Conservation (phyloP, 2,329 filamentous ascomycete genomes). For the Colletotrichum chrysophilum region DNA sequence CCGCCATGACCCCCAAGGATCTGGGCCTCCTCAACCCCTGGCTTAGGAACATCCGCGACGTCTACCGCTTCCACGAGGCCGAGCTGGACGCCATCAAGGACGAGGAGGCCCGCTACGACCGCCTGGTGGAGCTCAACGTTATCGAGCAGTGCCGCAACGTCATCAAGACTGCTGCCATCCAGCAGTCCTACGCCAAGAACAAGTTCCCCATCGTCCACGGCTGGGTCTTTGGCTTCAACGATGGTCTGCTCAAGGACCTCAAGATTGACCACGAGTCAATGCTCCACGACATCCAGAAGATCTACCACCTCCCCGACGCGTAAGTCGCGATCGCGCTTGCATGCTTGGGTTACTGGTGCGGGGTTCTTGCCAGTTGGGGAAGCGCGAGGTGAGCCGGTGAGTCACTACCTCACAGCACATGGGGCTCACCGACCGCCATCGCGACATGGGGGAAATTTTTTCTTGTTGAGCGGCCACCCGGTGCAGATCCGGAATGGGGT, state of each 20-base stretch:
- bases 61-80: constrained; percentile 73
- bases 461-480: constrained; percentile 16
- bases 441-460: constrained; percentile 14
- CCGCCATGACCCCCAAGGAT: constrained; percentile 74
- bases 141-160: constrained; percentile 78
- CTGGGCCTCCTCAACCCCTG: constrained; percentile 75
- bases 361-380: background rate
- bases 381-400: background rate
- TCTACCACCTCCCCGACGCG: constrained; percentile 59
- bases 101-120: constrained; percentile 66
- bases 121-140: constrained; percentile 85
- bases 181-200: constrained; percentile 70
- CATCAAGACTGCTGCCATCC: constrained; percentile 80
- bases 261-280: constrained; percentile 67
- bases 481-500: constrained; percentile 14
- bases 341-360: background rate
- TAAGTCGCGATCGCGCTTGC: background rate
- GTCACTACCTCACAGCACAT: background rate
- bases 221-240: constrained; percentile 74
- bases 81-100: constrained; percentile 70
- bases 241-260: constrained; percentile 70
- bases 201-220: constrained; percentile 74
- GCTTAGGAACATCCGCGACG: constrained; percentile 76
- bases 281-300: constrained; percentile 65
- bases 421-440: background rate